Evolutionary conservation across 352 stramenopile genomes (phyloP), one percentile per base, ranked within the genome.

Genomic region (Phytophthora megakarya): DNA sequence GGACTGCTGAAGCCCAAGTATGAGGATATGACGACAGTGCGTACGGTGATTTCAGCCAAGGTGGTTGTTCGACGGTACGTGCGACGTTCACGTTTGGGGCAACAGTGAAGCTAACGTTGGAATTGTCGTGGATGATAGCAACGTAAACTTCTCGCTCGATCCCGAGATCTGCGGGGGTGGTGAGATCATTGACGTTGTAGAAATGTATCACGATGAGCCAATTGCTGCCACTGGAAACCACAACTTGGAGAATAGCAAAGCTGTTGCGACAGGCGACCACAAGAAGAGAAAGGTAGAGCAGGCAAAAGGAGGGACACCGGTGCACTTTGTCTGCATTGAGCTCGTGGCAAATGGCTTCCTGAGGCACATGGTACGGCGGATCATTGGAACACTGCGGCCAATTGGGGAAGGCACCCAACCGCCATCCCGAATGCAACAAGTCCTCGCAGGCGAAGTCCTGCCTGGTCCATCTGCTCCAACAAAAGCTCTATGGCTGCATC

Each of bases 361-460:
- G n/a, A 68, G 87, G 12, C 87, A 96, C 70, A 96, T 96, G 87
- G 84, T 96, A 61, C 84, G 87, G 10, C 84, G 87, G 5, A 96
- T 96, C 62, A 76, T 96, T 12, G 87, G 87, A 40, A 96, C 84
- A 7, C 48, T 90, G 37, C 81, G 87, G 9, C 83, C 76, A 5
- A 93, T 96, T 62, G 85, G 73, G n/a, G 85, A 94, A 75, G 85
- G 87, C 10, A 78, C 75, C 3, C 75, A 81, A 23, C 72, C 79
- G 3, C 69, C 79, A 3, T 75, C 30, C 13, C 73, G 69, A 49
- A 89, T 94, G 73, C 72, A 88, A 46, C 66, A 90, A n/a, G 81
- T 96, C 19, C 65, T 96, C 0, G 49, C 78, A 42, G 82, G 84
- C 39, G 47, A 75, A 39, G 16, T 75, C 22, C 59, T 81, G n/a